Conservation (phyloP, 1,284 basidiomycete genomes). For the Boletus holoroseus region DNA sequence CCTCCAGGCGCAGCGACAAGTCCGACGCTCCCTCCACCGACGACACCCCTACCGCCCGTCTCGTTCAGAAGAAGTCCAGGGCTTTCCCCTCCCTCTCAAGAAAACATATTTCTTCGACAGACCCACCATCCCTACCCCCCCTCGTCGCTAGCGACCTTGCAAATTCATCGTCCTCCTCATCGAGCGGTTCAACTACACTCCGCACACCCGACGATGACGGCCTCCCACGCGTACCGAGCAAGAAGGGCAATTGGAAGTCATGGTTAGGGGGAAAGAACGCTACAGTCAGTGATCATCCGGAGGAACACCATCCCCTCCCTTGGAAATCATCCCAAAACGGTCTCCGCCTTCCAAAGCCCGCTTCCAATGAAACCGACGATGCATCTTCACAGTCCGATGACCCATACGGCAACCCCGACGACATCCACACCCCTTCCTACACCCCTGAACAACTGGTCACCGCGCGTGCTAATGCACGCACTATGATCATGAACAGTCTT, state of each 20-base stretch:
- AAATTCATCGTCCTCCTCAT: constrained; percentile 53
- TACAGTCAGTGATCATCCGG: constrained; percentile 20
- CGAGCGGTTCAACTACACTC: constrained; percentile 53
- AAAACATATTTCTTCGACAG: constrained; percentile 21
- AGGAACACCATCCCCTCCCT: constrained; percentile 15
- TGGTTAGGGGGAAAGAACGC: constrained; percentile 46
- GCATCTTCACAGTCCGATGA: constrained; percentile 26
- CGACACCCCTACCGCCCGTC: constrained; percentile 15
- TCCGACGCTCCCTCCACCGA: constrained; percentile 27
- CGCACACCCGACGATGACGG: constrained; percentile 59
- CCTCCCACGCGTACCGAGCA: constrained; percentile 36
- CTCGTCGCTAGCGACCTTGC: constrained; percentile 25
- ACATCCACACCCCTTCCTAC: background rate
- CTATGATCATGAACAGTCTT: constrained; percentile 41
- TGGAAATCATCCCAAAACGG: constrained; percentile 16
- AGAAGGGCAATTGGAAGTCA: constrained; percentile 45
- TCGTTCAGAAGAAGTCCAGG: constrained; percentile 19
- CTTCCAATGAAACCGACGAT: constrained; percentile 24
- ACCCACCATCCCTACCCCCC: constrained; percentile 15
- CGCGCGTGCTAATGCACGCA: constrained; percentile 32
- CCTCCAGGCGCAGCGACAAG: constrained; percentile 48
- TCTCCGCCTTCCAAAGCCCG: constrained; percentile 15
- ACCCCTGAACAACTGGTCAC: constrained; percentile 19
- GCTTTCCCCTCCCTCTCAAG: constrained; percentile 30
- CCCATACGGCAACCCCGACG: constrained; percentile 24